Evolutionary conservation across 495 filamentous ascomycete species (phyloP).

Genomic region (Jackrogersella multiformis): DNA sequence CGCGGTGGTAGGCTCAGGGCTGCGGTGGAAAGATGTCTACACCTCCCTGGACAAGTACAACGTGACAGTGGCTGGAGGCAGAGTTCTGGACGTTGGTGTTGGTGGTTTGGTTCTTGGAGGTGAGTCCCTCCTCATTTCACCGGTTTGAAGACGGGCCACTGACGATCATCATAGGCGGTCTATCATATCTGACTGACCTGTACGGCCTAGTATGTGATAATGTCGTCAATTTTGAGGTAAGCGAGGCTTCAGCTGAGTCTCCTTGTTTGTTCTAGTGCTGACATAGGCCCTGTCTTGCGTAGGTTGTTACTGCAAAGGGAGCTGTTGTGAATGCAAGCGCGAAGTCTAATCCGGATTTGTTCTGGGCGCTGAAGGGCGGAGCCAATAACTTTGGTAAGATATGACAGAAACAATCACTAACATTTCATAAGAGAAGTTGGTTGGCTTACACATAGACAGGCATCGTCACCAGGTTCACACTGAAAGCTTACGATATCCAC

Average conservation of each 20-base stretch:
- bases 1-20: slow-evolving; percentile 58
- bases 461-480: slow-evolving; percentile 55
- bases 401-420: neutral
- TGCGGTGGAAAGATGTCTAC: slow-evolving; percentile 61
- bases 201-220: slow-evolving; percentile 66
- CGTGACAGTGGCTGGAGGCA: slow-evolving; percentile 59
- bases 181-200: slow-evolving; percentile 59
- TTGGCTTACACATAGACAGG: slow-evolving; percentile 40
- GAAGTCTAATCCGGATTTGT: slow-evolving; percentile 51
- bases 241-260: neutral
- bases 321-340: slow-evolving; percentile 59
- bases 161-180: slow-evolving; percentile 45
- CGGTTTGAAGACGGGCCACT: slow-evolving; percentile 20
- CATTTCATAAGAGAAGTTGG: neutral
- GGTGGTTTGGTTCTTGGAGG: slow-evolving; percentile 54
- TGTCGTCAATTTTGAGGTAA: slow-evolving; percentile 60
- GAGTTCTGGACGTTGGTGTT: slow-evolving; percentile 56
- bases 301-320: slow-evolving; percentile 64
- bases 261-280: neutral
- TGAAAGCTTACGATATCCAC: slow-evolving; percentile 54
- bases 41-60: slow-evolving; percentile 53
- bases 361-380: slow-evolving; percentile 57
- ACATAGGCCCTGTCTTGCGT: neutral
- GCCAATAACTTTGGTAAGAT: slow-evolving; percentile 62
- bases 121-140: slow-evolving; percentile 9